phyloP scores from a whole-genome alignment of 768 basidiomycete species.

The Tulasnella sp. region DNA sequence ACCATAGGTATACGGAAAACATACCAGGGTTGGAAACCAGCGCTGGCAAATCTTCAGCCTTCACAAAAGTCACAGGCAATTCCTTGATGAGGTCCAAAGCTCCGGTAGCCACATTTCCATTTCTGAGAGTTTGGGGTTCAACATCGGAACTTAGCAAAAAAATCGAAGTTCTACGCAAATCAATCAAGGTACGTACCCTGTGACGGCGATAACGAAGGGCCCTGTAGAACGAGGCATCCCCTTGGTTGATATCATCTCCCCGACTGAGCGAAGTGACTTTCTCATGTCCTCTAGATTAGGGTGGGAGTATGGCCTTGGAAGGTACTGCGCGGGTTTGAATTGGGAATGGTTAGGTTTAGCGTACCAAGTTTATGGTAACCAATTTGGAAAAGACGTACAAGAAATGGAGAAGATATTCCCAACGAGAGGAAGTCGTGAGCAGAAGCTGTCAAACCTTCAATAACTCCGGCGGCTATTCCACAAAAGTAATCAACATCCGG shows the following conservation, averaged over 20 bases:
- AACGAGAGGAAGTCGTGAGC: slow-evolving; percentile 66
- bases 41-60: slow-evolving; percentile 41
- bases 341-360: neutral
- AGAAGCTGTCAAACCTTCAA: slow-evolving; percentile 67
- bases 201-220: slow-evolving; percentile 69
- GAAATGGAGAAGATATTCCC: slow-evolving; percentile 71
- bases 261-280: slow-evolving; percentile 42
- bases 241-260: slow-evolving; percentile 38
- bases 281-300: slow-evolving; percentile 45
- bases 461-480: slow-evolving; percentile 57
- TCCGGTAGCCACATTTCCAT: slow-evolving; percentile 72
- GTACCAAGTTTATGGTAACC: neutral
- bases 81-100: slow-evolving; percentile 57
- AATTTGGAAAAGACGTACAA: slow-evolving; percentile 37
- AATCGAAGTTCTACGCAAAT: neutral
- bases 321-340: slow-evolving; percentile 38
- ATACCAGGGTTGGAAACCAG: slow-evolving; percentile 44
- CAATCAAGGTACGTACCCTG: slow-evolving; percentile 42
- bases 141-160: neutral
- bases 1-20: slow-evolving; percentile 12
- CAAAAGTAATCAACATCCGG: neutral
- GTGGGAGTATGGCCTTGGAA: slow-evolving; percentile 68
- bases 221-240: slow-evolving; percentile 54
- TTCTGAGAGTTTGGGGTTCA: slow-evolving; percentile 30
- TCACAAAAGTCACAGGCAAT: slow-evolving; percentile 49